Evolutionary conservation across 805 yeast species (phyloP).

Genomic region (Kodamaea kakaduensis): DNA sequence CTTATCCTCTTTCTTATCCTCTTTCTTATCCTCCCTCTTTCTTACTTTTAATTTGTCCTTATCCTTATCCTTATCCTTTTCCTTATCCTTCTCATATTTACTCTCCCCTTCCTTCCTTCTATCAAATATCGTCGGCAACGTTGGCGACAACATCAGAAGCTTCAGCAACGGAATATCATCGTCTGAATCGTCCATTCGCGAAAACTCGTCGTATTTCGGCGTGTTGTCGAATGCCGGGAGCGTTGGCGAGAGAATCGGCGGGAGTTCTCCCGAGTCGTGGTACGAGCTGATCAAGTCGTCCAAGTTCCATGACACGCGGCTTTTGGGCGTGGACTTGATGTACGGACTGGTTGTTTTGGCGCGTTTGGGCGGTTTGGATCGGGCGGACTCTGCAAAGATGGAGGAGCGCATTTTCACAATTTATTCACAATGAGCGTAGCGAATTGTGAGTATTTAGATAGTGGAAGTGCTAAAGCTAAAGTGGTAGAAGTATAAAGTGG

Average conservation of each 20-base stretch:
- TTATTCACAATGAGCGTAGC: too few species aligned
- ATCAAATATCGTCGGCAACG: constrained; percentile 28
- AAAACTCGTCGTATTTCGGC: constrained; percentile 1
- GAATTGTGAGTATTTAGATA: too few species aligned
- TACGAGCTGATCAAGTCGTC: constrained; percentile 36
- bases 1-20: neutral
- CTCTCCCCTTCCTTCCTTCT: constrained; percentile 2
- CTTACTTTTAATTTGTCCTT: too few species aligned
- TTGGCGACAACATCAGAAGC: constrained; percentile 25
- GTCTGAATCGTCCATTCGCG: constrained; percentile 10
- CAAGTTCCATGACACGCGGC: constrained; percentile 29
- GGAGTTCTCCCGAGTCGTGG: constrained; percentile 30
- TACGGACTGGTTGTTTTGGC: constrained; percentile 19
- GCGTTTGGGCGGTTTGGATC: constrained; percentile 11
- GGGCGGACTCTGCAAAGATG: constrained; percentile 17
- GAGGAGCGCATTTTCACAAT: constrained; percentile 26
- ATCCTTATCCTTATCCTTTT: too few species aligned
- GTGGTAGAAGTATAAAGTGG: too few species aligned
- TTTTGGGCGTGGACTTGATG: constrained; percentile 8
- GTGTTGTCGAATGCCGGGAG: constrained; percentile 20
- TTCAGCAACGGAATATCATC: constrained; percentile 26
- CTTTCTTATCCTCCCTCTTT: neutral
- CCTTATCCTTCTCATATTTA: neutral
- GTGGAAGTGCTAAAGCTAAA: too few species aligned
- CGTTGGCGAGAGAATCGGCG: constrained; percentile 38